Evolutionary conservation across 768 basidiomycete genomes (phyloP).

Genomic region (Rhodotorula paludigena): DNA sequence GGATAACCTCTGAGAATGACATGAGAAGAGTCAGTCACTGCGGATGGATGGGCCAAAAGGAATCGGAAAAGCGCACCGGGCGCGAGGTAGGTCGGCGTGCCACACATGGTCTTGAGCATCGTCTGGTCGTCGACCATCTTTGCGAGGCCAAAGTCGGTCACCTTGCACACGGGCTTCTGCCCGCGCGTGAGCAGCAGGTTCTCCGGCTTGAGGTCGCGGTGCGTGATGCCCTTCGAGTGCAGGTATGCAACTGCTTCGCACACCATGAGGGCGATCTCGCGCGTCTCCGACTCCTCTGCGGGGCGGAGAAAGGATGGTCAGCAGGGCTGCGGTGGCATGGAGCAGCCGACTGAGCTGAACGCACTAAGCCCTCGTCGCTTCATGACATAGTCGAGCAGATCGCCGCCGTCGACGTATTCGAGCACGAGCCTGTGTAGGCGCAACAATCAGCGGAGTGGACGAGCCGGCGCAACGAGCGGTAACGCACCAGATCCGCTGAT

Average conservation of each 20-base stretch:
- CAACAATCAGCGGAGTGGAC: not conserved
- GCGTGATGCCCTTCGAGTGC: slow-evolving; percentile 66
- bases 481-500: slow-evolving; percentile 46
- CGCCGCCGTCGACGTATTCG: slow-evolving; percentile 81
- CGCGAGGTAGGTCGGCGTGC: slow-evolving; percentile 88
- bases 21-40: not conserved
- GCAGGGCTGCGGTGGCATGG: slow-evolving; percentile 44
- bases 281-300: slow-evolving; percentile 49
- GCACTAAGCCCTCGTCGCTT: slow-evolving; percentile 58
- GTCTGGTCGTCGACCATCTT: slow-evolving; percentile 70
- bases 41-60: not conserved
- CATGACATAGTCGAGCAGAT: slow-evolving; percentile 61
- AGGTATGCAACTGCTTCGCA: slow-evolving; percentile 52
- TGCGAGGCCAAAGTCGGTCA: slow-evolving; percentile 93
- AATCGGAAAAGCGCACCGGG: slow-evolving; percentile 48
- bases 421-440: slow-evolving; percentile 55
- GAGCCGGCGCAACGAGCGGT: slow-evolving; percentile 15
- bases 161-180: slow-evolving; percentile 61
- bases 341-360: slow-evolving; percentile 40
- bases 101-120: slow-evolving; percentile 76
- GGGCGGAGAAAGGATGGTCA: slow-evolving; percentile 41
- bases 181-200: slow-evolving; percentile 41
- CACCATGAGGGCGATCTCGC: slow-evolving; percentile 73
- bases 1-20: slow-evolving; percentile 58
- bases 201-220: slow-evolving; percentile 60